Evolutionary conservation across 345 rosid species (phyloP).

Genomic region (Litchi chinensis): DNA sequence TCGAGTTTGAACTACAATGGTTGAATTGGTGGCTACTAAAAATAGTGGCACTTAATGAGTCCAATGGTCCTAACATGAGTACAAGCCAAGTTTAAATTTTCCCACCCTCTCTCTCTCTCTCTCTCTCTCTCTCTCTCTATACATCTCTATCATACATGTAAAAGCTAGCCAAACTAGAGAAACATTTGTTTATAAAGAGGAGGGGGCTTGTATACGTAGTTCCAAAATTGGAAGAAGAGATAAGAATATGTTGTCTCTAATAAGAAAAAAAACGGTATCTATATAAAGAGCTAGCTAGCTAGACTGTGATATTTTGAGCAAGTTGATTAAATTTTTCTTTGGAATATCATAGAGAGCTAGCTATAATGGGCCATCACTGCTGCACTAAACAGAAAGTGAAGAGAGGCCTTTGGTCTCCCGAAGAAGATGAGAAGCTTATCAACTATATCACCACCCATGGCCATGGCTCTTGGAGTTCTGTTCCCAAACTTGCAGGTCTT

Average conservation of each 20-base stretch:
- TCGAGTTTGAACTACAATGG: slow-evolving; percentile 22
- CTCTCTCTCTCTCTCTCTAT: neutral
- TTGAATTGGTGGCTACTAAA: slow-evolving; percentile 26
- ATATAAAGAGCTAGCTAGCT: neutral
- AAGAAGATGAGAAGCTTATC: slow-evolving; percentile 64
- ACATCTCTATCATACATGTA: slow-evolving; percentile 10
- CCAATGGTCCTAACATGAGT: slow-evolving; percentile 37
- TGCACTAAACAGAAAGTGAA: slow-evolving; percentile 67
- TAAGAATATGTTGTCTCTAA: neutral
- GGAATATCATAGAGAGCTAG: neutral
- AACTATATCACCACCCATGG: slow-evolving; percentile 46
- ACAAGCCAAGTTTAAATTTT: slow-evolving; percentile 27
- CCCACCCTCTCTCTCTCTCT: neutral
- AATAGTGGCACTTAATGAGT: slow-evolving; percentile 25
- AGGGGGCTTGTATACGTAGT: neutral
- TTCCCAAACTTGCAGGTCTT: slow-evolving; percentile 57
- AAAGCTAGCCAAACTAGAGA: neutral
- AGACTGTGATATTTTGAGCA: neutral
- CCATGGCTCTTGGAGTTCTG: slow-evolving; percentile 66
- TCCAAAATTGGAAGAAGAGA: neutral
- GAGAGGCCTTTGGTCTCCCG: slow-evolving; percentile 75
- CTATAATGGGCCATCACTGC: slow-evolving; percentile 57
- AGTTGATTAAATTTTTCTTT: too few relatives aligned
- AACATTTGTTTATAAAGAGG: slow-evolving; percentile 12
- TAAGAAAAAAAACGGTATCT: neutral